These are phyloP conservation scores for Neurospora sp. DNA, from an alignment of 495 filamentous ascomycete genomes.

Conservation along the genomic window DNA sequence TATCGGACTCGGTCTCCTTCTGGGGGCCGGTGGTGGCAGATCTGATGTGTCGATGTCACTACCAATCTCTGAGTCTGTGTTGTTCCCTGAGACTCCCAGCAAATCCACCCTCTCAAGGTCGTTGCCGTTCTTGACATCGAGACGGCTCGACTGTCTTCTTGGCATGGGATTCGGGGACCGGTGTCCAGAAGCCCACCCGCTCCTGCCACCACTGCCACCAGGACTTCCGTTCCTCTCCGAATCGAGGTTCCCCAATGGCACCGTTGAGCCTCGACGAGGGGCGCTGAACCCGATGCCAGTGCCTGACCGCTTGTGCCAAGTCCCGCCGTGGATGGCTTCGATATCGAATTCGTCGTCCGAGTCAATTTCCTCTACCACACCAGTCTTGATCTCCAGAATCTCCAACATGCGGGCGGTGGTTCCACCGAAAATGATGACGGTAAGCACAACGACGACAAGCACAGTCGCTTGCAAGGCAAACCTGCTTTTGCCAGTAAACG, in stretches of 20 bases:
- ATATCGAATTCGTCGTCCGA: slow-evolving; percentile 99
- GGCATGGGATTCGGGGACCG: slow-evolving; percentile 33
- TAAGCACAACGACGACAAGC: slow-evolving; percentile 91
- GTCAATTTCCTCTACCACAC: slow-evolving; percentile 91
- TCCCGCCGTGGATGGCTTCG: slow-evolving; percentile 61
- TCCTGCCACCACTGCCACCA: slow-evolving; percentile 15
- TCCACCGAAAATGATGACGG: slow-evolving; percentile 96
- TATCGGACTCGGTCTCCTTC: slow-evolving; percentile 47
- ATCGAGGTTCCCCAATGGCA: slow-evolving; percentile 45
- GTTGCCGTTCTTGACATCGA: slow-evolving; percentile 29
- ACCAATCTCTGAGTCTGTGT: slow-evolving; percentile 51
- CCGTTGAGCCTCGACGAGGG: slow-evolving; percentile 44
- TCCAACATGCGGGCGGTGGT: slow-evolving; percentile 98
- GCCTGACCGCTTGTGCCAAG: slow-evolving; percentile 67
- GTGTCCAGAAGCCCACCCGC: slow-evolving; percentile 45
- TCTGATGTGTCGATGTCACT: slow-evolving; percentile 58
- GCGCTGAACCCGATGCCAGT: slow-evolving; percentile 65
- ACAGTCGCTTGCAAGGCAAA: slow-evolving; percentile 81
- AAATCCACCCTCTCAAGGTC: slow-evolving; percentile 57
- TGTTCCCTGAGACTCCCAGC: slow-evolving; percentile 46
- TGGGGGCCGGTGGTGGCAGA: slow-evolving; percentile 41
- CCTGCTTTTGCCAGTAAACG: slow-evolving; percentile 66
- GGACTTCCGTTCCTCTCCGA: slow-evolving; percentile 20
- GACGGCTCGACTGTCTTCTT: slow-evolving; percentile 39
- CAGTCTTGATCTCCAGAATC: slow-evolving; percentile 86